phyloP scores from a whole-genome alignment of 495 filamentous ascomycete genomes.

The Penicillium cosmopolitanum region DNA sequence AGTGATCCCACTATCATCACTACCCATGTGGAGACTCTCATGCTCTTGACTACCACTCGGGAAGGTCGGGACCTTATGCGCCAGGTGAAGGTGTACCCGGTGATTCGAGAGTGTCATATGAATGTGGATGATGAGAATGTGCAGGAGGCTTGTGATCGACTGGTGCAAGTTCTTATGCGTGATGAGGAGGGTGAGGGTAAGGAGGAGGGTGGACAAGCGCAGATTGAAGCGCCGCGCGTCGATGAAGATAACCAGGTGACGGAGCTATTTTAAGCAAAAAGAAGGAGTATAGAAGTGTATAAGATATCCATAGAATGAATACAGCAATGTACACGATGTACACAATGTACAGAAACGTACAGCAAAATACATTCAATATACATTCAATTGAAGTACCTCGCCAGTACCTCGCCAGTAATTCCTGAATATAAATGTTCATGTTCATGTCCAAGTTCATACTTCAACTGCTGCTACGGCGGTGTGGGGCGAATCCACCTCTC shows the following conservation, averaged over 20 bases:
- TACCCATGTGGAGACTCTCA: conserved; percentile 86
- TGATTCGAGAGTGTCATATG: conserved; percentile 84
- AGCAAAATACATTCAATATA: neutral
- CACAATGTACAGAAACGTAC: no score
- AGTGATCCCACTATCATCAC: conserved; percentile 71
- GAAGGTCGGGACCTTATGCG: conserved; percentile 75
- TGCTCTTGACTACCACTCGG: conserved; percentile 78
- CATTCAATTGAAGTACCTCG: no score
- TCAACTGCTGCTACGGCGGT: neutral
- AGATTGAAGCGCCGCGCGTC: conserved; percentile 20
- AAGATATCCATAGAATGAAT: neutral
- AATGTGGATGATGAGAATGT: conserved; percentile 80
- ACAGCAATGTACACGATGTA: no score
- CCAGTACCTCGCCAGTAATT: no score
- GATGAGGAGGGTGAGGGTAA: conserved; percentile 59
- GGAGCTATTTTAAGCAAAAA: conserved; percentile 36
- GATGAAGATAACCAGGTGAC: conserved; percentile 48
- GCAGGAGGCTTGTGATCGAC: conserved; percentile 79
- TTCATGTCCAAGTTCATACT: no score
- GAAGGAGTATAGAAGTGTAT: conserved; percentile 6
- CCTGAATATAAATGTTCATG: no score
- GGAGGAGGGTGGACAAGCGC: conserved; percentile 21
- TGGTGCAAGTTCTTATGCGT: conserved; percentile 91
- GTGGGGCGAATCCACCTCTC: neutral
- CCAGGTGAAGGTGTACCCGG: conserved; percentile 79